Percentiles rank a stretch among this genome's conserved stretches.
Conservation (phyloP, 2,329 filamentous ascomycete species). For the Colletotrichum trifolii region DNA sequence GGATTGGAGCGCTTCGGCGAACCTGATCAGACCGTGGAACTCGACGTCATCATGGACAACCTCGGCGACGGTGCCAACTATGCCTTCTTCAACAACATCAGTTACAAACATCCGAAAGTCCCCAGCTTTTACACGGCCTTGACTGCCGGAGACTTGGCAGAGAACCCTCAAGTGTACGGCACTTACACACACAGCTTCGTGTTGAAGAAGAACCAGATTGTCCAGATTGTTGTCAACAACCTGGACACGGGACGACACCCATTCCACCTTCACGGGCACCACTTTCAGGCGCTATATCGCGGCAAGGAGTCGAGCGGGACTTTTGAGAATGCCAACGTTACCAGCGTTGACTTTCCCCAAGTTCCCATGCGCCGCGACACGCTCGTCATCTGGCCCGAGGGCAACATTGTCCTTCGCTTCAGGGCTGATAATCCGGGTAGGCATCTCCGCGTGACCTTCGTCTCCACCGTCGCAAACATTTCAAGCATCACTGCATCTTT, state of each 20-base stretch:
- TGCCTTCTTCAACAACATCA: constrained; percentile 81
- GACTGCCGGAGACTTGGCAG: constrained; percentile 67
- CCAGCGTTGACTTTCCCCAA: constrained; percentile 59
- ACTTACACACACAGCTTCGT: constrained; percentile 74
- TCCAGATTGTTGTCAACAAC: constrained; percentile 84
- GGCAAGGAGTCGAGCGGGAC: constrained; percentile 67
- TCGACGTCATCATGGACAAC: constrained; percentile 71
- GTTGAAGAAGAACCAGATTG: constrained; percentile 73
- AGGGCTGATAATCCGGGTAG: constrained; percentile 73
- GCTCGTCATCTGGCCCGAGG: constrained; percentile 70
- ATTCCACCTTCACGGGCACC: constrained; percentile 83
- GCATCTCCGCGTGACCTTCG: too few relatives aligned
- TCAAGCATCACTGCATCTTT: constrained; percentile 25
- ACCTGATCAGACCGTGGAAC: constrained; percentile 71
- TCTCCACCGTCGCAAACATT: constrained; percentile 24
- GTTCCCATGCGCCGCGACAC: constrained; percentile 77
- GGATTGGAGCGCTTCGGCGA: constrained; percentile 58
- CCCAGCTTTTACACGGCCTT: constrained; percentile 83
- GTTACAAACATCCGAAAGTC: constrained; percentile 79
- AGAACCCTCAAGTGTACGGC: constrained; percentile 72
- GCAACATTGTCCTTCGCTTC: constrained; percentile 77
- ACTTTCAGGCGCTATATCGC: constrained; percentile 76
- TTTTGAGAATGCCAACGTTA: constrained; percentile 60
- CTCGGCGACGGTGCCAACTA: constrained; percentile 69
- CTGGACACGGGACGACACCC: constrained; percentile 77